Base-by-base conservation (phyloP, 2,329 filamentous ascomycete species). In the Phialophora macrospora region DNA sequence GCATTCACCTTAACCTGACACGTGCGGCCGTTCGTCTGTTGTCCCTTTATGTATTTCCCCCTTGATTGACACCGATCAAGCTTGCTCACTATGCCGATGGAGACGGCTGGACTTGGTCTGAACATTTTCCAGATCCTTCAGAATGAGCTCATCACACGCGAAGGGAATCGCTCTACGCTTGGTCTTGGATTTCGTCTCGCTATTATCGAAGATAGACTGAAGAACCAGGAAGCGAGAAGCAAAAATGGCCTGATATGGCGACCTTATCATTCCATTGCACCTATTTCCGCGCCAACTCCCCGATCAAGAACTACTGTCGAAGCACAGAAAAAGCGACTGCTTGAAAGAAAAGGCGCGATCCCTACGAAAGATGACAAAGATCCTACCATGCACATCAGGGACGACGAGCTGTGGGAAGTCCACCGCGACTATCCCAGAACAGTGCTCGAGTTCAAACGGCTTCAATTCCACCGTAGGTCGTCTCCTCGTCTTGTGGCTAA, bases 121-220 rank as follows among this genome's bases (percentile, higher is more conserved):
- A 66, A 74, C 67, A 22, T 73, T 66, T 58, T 71, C 60, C 60
- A 74, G 57, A 59, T 73, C 62, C 63, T 73, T 62, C 66, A 74
- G 60, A 70, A 70, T 46, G 68, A 70, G 44, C 68, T 70, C 22
- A 62, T 68, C n/a, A 59, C 66, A 3, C 65, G 66, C 7, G 68
- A 70, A 54, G 68, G 66, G 26, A 64, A 59, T 17, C 60, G 68
- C 2, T 65, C 62, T 24, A 68, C 68, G 5, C 61, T 70, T 6
- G 68, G 68, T 3, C 49, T 70, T 5, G 68, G 68, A 14, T 66
- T 66, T 51, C 63, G 66, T 9, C 66, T 70, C 1, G 41, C 68
- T 4, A 66, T 70, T 9, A 56, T 70, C 17, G 68, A 70, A 60
- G 64, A 63, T 30, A 65, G 63, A 34, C 55, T 70, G 9, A 66